Base-by-base conservation (phyloP, 2,329 filamentous ascomycete species). In the Fusarium sp. region DNA sequence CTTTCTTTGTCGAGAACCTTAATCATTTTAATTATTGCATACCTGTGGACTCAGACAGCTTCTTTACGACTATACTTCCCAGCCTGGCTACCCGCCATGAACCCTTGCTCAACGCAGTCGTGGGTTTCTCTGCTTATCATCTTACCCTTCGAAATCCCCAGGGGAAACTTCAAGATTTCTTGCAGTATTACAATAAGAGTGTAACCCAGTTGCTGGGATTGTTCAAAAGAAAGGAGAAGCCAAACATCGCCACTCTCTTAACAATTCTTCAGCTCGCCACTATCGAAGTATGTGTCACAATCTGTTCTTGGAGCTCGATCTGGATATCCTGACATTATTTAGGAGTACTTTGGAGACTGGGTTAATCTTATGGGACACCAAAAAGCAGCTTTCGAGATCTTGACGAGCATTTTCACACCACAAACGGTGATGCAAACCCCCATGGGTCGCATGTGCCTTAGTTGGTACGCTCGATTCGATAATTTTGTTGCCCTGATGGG, bases 301-400 rank as follows among this genome's bases (percentile, higher is more conserved):
- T 5, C 33, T 7, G 11, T 17, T 2, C 34, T 31, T 49, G 56
- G 56, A 68, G n/a, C 75, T 40, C 67, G 44, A 19, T 57, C 17
- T 45, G 66, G 49, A 44, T 26, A 31, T 59, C 21, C 65, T 67
- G 26, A 70, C 44, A 43, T 31, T 28, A 11, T 53, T 44, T 74
- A 97, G 94, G 96, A 98, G 80, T 97, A 94, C 74, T 85, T 98
- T 45, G 96, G 96, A 14, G 96, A 99, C 77, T 98, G 94, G 94
- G 89, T 97, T 54, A 98, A 97, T 74, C 84, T 98, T 17, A 91
- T 96, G 80, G 93, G 94, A 22, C 96, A 98, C 77, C 94, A 98
- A 77, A 94, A 92, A 76, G 96, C 95, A 13, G 96, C 96, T 1
- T 89, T 92, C 75, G 89, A 93, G 67, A 91, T 98, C 73, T 82